Conservation (phyloP, 768 basidiomycete species). For the Naganishia vishniacii region DNA sequence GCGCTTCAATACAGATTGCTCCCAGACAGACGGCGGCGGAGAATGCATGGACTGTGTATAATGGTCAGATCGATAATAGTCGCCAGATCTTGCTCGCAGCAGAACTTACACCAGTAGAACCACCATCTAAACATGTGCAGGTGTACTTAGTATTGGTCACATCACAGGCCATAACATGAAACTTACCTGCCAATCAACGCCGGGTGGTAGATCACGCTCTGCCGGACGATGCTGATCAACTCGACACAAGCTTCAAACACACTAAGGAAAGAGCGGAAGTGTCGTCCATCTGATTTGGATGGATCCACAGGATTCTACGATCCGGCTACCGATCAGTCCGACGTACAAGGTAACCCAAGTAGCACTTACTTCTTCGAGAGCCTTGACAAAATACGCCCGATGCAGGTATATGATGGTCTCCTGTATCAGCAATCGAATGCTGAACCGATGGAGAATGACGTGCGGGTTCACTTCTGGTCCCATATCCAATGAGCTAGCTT, state of each 20-base stretch:
- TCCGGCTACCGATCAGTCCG: not conserved
- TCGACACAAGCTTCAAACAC: constrained; percentile 44
- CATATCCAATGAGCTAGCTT: constrained; percentile 38
- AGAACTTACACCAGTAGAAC: constrained; percentile 18
- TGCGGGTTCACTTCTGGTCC: constrained; percentile 41
- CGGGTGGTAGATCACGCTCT: constrained; percentile 45
- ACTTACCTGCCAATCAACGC: constrained; percentile 38
- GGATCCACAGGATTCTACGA: constrained; percentile 38
- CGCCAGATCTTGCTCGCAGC: no score
- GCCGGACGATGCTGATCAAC: constrained; percentile 44
- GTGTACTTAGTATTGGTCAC: no score
- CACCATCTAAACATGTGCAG: no score
- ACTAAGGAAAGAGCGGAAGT: constrained; percentile 33
- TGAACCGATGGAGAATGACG: constrained; percentile 41
- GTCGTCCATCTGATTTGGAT: constrained; percentile 27
- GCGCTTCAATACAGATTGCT: constrained; percentile 44
- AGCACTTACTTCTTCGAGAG: constrained; percentile 34
- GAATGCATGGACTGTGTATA: constrained; percentile 45
- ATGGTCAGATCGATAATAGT: constrained; percentile 15
- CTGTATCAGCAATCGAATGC: constrained; percentile 41
- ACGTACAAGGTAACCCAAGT: no score
- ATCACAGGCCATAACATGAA: no score
- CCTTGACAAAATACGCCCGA: constrained; percentile 41
- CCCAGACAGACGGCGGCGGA: constrained; percentile 44
- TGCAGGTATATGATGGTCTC: constrained; percentile 43